phyloP scores from a whole-genome alignment of 495 filamentous ascomycete species.

The Hypomontagnella submonticulosa region DNA sequence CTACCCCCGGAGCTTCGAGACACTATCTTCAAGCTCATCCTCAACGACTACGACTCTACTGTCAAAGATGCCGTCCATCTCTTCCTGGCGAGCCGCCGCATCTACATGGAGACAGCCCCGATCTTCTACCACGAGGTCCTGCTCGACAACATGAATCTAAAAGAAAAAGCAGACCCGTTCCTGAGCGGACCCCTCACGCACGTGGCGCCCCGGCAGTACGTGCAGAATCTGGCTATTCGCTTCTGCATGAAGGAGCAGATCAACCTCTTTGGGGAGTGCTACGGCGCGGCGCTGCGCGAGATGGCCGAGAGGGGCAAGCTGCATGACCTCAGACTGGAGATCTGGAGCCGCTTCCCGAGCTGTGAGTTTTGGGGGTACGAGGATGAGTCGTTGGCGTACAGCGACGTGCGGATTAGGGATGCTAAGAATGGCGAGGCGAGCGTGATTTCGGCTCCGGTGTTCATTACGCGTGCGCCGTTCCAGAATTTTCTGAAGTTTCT shows the following conservation, averaged over 20 bases:
- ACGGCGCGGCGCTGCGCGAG: conserved; percentile 25
- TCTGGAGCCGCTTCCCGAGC: conserved; percentile 31
- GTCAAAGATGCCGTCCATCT: conserved; percentile 28
- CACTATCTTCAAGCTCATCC: conserved; percentile 32
- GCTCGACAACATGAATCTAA: conserved; percentile 30
- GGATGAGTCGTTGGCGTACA: conserved; percentile 22
- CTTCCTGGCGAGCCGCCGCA: conserved; percentile 35
- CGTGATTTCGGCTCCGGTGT: conserved; percentile 12
- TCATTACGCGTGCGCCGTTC: conserved; percentile 28
- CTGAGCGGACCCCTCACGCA: conserved; percentile 26
- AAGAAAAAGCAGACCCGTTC: conserved; percentile 25
- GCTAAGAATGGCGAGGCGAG: conserved; percentile 8
- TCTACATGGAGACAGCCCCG: conserved; percentile 41
- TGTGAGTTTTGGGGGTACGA: conserved; percentile 36
- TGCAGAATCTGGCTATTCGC: conserved; percentile 35
- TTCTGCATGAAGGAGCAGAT: conserved; percentile 34
- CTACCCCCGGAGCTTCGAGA: conserved; percentile 45
- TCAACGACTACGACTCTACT: conserved; percentile 23
- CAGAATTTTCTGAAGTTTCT: conserved; percentile 36
- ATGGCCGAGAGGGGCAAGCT: conserved; percentile 42
- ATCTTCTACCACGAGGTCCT: conserved; percentile 44
- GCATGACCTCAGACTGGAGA: conserved; percentile 31
- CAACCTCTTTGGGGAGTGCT: conserved; percentile 29
- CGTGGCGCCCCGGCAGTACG: conserved; percentile 35
- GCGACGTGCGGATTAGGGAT: conserved; percentile 12